Evolutionary conservation across 345 rosid species (phyloP).

Genomic region (Rhodamnia rubescens): DNA sequence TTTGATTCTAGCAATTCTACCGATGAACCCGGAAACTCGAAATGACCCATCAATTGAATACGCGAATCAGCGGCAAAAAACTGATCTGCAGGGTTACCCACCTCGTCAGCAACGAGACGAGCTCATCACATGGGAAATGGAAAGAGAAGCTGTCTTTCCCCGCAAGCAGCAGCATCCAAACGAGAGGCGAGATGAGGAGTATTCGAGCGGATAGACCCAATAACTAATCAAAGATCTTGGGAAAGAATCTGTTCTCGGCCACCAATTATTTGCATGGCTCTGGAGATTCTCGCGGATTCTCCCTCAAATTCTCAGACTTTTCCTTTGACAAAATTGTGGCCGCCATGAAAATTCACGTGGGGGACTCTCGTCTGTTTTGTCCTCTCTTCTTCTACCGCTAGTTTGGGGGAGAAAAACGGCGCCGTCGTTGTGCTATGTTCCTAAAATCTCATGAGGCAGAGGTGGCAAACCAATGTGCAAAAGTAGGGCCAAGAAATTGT

Average conservation of each 20-base stretch:
- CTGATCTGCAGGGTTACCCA: background rate
- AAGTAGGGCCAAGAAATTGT: background rate
- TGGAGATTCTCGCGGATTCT: slow-evolving; percentile 1
- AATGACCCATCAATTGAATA: background rate
- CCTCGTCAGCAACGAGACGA: background rate
- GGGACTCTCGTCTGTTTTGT: background rate
- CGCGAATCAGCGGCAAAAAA: background rate
- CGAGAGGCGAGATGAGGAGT: background rate
- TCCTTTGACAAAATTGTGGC: background rate
- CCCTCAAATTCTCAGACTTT: background rate
- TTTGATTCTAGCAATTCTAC: too few species aligned
- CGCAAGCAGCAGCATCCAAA: background rate
- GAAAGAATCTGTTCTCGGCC: slow-evolving; percentile 30
- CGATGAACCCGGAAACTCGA: background rate
- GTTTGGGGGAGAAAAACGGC: background rate
- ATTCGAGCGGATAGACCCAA: background rate
- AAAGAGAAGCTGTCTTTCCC: background rate
- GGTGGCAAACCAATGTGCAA: background rate
- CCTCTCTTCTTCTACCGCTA: background rate
- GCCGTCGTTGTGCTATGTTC: background rate
- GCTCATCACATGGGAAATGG: background rate
- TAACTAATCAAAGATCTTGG: background rate
- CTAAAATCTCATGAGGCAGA: background rate
- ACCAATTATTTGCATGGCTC: slow-evolving; percentile 50
- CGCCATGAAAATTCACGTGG: background rate